Conservation (phyloP, 331 rosid species). For the Dryas integrifolia region DNA sequence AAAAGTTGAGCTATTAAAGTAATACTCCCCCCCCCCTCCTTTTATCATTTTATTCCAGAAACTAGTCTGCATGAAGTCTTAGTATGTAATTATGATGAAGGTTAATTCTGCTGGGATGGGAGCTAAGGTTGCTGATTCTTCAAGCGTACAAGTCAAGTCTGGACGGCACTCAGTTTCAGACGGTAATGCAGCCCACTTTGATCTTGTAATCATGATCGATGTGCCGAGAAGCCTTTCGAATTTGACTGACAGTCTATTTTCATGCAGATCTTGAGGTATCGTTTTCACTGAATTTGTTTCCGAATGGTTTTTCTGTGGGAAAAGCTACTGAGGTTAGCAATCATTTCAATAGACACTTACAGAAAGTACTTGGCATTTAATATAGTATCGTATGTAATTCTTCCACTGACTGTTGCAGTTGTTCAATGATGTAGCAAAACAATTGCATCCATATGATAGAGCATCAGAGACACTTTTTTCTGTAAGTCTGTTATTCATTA, state of each 20-base stretch:
- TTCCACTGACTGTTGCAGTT: conserved; percentile 24
- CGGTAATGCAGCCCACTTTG: conserved; percentile 26
- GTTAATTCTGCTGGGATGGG: conserved; percentile 17
- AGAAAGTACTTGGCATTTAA: not conserved
- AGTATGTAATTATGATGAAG: conserved; percentile 17
- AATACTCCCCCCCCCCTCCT: too few species aligned
- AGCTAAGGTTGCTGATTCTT: conserved; percentile 23
- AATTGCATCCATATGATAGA: conserved; percentile 37
- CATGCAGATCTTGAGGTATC: conserved; percentile 43
- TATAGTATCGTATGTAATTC: not conserved
- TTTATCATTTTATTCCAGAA: not conserved
- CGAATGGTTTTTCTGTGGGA: conserved; percentile 38
- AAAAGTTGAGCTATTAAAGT: not conserved
- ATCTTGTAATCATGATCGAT: not conserved
- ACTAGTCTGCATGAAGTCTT: not conserved
- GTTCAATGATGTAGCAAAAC: conserved; percentile 25
- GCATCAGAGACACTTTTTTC: conserved; percentile 35
- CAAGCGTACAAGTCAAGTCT: conserved; percentile 21
- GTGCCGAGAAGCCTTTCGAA: not conserved
- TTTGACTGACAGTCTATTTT: conserved; percentile 21
- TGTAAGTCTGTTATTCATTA: conserved; percentile 23
- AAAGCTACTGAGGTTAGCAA: conserved; percentile 36
- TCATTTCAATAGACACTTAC: not conserved
- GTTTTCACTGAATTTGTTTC: conserved; percentile 39
- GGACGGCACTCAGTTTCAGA: conserved; percentile 17